A percentile compares a stretch with the other conserved stretches of the same genome.
Evolutionary conservation across 2,329 filamentous ascomycete genomes (phyloP).

Genomic region (Colletotrichum tanaceti): DNA sequence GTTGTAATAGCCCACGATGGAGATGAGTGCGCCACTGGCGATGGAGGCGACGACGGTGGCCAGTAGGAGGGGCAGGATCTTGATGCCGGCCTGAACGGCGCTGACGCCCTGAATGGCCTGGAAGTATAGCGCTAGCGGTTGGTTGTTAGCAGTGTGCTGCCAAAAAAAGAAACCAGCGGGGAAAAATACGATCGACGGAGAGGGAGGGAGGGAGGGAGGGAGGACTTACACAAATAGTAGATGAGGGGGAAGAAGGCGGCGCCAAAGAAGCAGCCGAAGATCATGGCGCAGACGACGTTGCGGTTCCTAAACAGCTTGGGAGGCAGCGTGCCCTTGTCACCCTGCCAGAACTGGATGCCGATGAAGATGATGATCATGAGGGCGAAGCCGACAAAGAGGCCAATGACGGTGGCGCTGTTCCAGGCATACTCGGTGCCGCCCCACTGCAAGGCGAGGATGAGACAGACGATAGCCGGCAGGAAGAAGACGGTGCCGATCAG

Average conservation of each 20-base stretch:
- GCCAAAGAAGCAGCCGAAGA: slow-evolving; percentile 62
- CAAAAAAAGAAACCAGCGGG: neutral
- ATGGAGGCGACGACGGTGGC: slow-evolving; percentile 62
- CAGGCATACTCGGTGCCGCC: slow-evolving; percentile 65
- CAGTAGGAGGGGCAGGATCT: slow-evolving; percentile 65
- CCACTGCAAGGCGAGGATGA: slow-evolving; percentile 68
- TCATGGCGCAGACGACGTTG: slow-evolving; percentile 51
- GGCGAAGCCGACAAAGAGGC: slow-evolving; percentile 62
- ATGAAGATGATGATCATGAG: slow-evolving; percentile 60
- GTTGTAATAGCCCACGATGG: slow-evolving; percentile 57
- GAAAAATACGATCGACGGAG: no score
- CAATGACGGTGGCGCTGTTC: slow-evolving; percentile 61
- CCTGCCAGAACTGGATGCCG: slow-evolving; percentile 57
- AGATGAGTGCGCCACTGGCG: slow-evolving; percentile 56
- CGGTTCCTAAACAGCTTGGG: slow-evolving; percentile 61
- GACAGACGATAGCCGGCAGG: slow-evolving; percentile 63
- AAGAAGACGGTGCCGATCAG: slow-evolving; percentile 66
- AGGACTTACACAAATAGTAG: slow-evolving; percentile 62
- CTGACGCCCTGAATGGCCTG: slow-evolving; percentile 64
- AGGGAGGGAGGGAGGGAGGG: neutral
- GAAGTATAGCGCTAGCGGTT: slow-evolving; percentile 59
- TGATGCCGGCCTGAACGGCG: slow-evolving; percentile 66
- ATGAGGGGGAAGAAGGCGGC: slow-evolving; percentile 65
- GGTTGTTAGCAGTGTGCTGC: slow-evolving; percentile 14
- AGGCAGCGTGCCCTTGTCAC: slow-evolving; percentile 62